Evolutionary conservation across 2,329 filamentous ascomycete genomes (phyloP), one percentile per base, ranked within the genome.

Genomic region (Clonostachys sp.): DNA sequence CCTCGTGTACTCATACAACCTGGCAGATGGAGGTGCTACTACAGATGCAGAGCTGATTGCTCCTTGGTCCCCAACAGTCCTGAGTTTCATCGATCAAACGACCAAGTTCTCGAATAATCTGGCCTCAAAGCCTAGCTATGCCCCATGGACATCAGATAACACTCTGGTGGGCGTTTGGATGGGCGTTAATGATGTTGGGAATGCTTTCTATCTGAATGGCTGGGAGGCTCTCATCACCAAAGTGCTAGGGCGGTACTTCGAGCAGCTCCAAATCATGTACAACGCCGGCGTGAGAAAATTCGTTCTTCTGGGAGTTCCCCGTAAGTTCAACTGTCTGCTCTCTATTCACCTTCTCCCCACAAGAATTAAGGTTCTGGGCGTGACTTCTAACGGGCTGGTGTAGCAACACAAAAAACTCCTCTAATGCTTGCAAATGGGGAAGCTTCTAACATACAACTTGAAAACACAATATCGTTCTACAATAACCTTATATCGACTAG

Each of bases 261-360:
- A 57, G 4, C 57, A 75, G 2, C 56, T 74, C 0, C 61, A 70
- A 45, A 48, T 68, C 17, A 62, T 86, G 6, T 81, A 81, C 51
- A 57, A 63, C 3, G 64, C 68, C 4, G 81, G 81, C 0, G 73
- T 72, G 3, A 66, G 81, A 6, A 82, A 82, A 48, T 84, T 85
- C 50, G 67, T 75, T 2, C 71, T 85, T 46, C 51, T 86, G 33
- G 81, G 73, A 45, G 79, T 83, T 1, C 82, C 83, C 2, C 77
- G 59, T 59, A 46, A 50, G 59, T 50, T 46, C 2, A 1, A 4
- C 5, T 2, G 3, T 5, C 17, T 14, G n/a, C 12, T 40, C 38
- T 40, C 17, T 40, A 7, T 18, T 4, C 24, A 30, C 10, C 6
- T 30, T 30, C 24, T 30, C 24, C 9, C 8, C 24, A 10, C 24